Evolutionary conservation across 768 basidiomycete genomes (phyloP), one percentile per base, ranked within the genome.

Genomic region (Tulasnella sp.): DNA sequence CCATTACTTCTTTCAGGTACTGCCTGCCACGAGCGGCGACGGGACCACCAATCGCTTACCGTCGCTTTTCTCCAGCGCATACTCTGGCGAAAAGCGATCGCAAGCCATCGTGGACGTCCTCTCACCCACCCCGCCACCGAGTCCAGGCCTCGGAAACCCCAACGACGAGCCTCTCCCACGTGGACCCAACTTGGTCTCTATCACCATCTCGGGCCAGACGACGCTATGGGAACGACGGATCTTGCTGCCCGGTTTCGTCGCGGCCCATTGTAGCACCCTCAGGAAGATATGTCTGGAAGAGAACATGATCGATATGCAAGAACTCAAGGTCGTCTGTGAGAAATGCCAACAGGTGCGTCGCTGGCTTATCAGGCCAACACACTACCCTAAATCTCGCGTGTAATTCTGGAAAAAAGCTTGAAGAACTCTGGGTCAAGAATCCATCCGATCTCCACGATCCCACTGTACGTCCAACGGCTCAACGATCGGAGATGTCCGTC

Each of bases 171-270:
- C 34, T 48, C 46, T 32, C 19, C 46, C 46, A 48, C 27, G 46
- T 31, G 25, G 55, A 12, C 42, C 55, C 9, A 32, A 19, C 3
- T 19, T 57, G 41, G 37, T 29, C 5, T 57, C 43, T 5, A 46
- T 57, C 12, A 57, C 55, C 23, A 57, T 57, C 29, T 57, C 55
- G 29, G 55, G 55, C 35, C 55, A 57, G 23, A 57, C 55, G 12
- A 57, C 55, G 43, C 55, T 57, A 9, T 57, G 55, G 55, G 55
- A 57, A 21, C 43, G 55, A 34, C 41, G 55, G 23, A 57, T 57
- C 31, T 39, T 57, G 29, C 32, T 57, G 12, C 55, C 55, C 0
- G 55, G 55, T 4, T 57, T 57, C 42, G 55, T 57, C 29, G 31
- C 25, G 19, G 42, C 25, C 8, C 55, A 57, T 37, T 39, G 34